Evolutionary conservation across 805 yeast species (phyloP).

Genomic region (Spathaspora hagerdaliae): DNA sequence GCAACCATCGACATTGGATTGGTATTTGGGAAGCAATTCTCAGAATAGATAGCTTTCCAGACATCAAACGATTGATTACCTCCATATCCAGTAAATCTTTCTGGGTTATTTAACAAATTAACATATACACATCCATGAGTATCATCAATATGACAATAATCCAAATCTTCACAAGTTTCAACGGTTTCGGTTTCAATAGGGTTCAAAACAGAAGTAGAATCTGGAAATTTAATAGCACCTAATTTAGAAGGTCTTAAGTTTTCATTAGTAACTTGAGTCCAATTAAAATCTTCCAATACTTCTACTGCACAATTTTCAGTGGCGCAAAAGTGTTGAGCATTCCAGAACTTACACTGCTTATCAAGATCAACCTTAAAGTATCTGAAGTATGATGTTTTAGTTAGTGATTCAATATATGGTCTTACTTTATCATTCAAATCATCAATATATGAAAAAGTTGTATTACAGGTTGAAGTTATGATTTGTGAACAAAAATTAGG

Average conservation of each 20-base stretch:
- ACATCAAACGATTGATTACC: constrained; percentile 89
- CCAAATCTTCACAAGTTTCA: constrained; percentile 44
- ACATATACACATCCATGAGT: constrained; percentile 76
- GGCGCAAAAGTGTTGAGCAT: constrained; percentile 77
- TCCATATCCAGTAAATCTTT: constrained; percentile 92
- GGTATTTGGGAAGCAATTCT: constrained; percentile 74
- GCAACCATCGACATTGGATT: constrained; percentile 32
- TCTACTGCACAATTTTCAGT: constrained; percentile 89
- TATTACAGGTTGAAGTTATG: constrained; percentile 42
- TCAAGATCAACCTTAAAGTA: constrained; percentile 83
- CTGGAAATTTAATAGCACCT: constrained; percentile 38
- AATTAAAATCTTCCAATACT: constrained; percentile 63
- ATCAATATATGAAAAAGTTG: constrained; percentile 42
- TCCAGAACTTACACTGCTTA: constrained; percentile 83
- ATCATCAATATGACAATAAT: constrained; percentile 67
- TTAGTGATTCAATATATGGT: constrained; percentile 54
- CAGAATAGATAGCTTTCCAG: constrained; percentile 90
- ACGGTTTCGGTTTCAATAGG: constrained; percentile 7
- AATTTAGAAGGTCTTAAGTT: constrained; percentile 71
- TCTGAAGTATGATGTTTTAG: constrained; percentile 75
- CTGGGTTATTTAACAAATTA: constrained; percentile 84
- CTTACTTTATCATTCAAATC: constrained; percentile 29
- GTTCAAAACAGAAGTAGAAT: constrained; percentile 12
- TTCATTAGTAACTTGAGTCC: constrained; percentile 51
- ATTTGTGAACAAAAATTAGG: constrained; percentile 43